Evolutionary conservation across 805 yeast genomes (phyloP).

Genomic region (Suhomyces sp.): DNA sequence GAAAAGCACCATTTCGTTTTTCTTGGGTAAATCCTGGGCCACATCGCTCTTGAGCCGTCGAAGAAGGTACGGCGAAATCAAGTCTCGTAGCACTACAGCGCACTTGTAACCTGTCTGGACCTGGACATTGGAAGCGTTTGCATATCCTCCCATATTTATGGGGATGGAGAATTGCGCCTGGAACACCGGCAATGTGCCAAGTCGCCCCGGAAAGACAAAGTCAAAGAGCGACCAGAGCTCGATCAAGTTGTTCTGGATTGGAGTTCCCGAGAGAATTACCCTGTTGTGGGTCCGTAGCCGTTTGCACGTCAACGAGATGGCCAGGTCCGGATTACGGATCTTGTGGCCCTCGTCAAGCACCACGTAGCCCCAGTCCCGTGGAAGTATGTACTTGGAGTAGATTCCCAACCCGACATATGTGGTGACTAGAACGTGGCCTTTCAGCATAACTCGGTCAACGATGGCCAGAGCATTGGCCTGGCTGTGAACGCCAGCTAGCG

Average conservation of each 20-base stretch:
- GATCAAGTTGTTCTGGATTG: constrained; percentile 87
- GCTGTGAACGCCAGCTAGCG: constrained; percentile 25
- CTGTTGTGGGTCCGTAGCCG: constrained; percentile 81
- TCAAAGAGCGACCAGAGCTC: constrained; percentile 96
- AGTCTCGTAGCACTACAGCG: constrained; percentile 84
- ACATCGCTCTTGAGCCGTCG: constrained; percentile 90
- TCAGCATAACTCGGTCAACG: constrained; percentile 53
- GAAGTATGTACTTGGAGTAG: constrained; percentile 60
- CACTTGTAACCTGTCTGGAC: constrained; percentile 96
- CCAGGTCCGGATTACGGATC: constrained; percentile 91
- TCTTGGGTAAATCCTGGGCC: constrained; percentile 90
- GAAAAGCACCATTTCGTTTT: constrained; percentile 90
- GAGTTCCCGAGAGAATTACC: constrained; percentile 90
- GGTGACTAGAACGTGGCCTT: constrained; percentile 85
- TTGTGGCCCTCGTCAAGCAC: constrained; percentile 96
- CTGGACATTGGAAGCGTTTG: constrained; percentile 93
- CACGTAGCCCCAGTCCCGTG: constrained; percentile 82
- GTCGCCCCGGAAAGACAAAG: constrained; percentile 88
- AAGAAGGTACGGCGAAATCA: constrained; percentile 84
- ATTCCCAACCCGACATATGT: constrained; percentile 85
- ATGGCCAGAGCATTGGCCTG: constrained; percentile 45
- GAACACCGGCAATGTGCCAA: constrained; percentile 93
- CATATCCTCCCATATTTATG: constrained; percentile 95
- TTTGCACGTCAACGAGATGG: constrained; percentile 80
- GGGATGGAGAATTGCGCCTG: constrained; percentile 91